Evolutionary conservation across 352 stramenopile species (phyloP).

Genomic region (Globisporangium paroecandrum): DNA sequence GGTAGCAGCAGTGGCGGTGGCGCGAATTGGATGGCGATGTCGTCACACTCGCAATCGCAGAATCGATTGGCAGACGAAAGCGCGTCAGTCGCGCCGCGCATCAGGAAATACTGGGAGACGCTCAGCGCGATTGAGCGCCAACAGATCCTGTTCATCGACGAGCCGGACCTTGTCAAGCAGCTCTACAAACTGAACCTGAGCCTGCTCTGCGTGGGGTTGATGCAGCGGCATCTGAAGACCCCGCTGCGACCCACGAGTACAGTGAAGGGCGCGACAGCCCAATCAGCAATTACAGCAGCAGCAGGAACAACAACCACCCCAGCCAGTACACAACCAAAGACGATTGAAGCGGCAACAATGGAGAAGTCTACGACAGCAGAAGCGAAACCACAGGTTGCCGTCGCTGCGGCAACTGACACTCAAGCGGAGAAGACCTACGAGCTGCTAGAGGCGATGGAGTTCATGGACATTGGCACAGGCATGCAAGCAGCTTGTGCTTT

Average conservation of each 20-base stretch:
- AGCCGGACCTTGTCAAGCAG: conserved; percentile 80
- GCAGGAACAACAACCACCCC: not conserved
- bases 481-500: not conserved
- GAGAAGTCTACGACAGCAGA: not conserved
- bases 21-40: conserved; percentile 4
- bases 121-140: conserved; percentile 62
- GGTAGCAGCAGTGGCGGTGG: not conserved
- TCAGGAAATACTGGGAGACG: conserved; percentile 66
- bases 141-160: conserved; percentile 76
- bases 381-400: not conserved
- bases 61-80: conserved; percentile 3
- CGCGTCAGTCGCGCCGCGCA: conserved; percentile 18
- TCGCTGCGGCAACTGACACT: conserved; percentile 8
- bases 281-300: conserved; percentile 1
- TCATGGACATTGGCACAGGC: conserved; percentile 85
- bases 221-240: conserved; percentile 78
- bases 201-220: conserved; percentile 76
- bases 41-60: not conserved
- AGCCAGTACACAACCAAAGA: not conserved
- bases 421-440: conserved; percentile 72
- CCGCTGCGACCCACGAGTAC: conserved; percentile 21
- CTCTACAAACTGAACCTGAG: conserved; percentile 87
- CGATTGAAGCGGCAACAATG: conserved; percentile 12
- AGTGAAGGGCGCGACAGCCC: not conserved
- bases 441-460: conserved; percentile 85